Evolutionary conservation across 805 yeast species (phyloP).

Genomic region (Saturnispora mendoncae): DNA sequence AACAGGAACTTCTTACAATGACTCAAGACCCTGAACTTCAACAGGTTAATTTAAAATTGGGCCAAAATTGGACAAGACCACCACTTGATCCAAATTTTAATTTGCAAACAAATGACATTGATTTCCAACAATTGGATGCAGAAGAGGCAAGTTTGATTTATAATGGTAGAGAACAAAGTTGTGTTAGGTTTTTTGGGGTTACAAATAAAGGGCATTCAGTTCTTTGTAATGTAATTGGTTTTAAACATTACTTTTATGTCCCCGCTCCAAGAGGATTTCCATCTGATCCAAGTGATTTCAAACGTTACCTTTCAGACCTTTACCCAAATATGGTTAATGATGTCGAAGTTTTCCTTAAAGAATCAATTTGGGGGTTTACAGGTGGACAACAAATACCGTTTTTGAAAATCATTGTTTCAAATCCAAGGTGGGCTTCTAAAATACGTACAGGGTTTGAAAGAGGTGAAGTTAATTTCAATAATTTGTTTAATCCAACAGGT

Average conservation of each 20-base stretch:
- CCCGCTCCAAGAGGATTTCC: conserved; percentile 80
- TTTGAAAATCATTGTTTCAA: conserved; percentile 59
- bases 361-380: conserved; percentile 89
- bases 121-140: conserved; percentile 90
- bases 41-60: conserved; percentile 17
- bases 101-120: conserved; percentile 42
- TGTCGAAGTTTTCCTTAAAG: conserved; percentile 61
- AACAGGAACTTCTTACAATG: conserved; percentile 41
- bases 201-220: conserved; percentile 83
- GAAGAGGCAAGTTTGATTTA: conserved; percentile 57
- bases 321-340: conserved; percentile 49
- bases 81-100: conserved; percentile 41
- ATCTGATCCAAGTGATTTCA: conserved; percentile 38
- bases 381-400: conserved; percentile 74
- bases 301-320: conserved; percentile 36
- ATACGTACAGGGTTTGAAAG: conserved; percentile 76
- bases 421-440: conserved; percentile 57
- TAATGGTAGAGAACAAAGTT: conserved; percentile 40
- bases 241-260: conserved; percentile 81
- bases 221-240: conserved; percentile 82
- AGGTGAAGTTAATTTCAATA: conserved; percentile 62
- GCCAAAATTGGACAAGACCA: conserved; percentile 44
- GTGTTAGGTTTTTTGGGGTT: conserved; percentile 86
- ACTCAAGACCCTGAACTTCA: conserved; percentile 25
- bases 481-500: conserved; percentile 51